These are phyloP conservation scores for Zygoascus meyerae DNA, from an alignment of 1,139 yeast species.

Conservation along the genomic window DNA sequence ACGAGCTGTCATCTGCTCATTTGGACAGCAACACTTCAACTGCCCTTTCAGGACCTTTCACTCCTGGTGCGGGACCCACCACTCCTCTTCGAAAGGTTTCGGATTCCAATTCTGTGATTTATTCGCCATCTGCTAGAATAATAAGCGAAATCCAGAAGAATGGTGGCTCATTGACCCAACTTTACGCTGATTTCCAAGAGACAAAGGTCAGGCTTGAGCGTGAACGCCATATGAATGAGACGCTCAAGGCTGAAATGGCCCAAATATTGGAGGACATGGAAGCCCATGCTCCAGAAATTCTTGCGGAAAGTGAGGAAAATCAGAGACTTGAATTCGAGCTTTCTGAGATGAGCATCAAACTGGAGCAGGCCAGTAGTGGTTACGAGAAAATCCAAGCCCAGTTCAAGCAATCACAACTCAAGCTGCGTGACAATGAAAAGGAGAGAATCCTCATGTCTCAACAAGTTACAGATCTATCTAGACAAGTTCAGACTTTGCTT, in stretches of 20 bases:
- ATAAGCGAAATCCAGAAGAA: constrained; percentile 48
- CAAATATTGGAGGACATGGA: constrained; percentile 72
- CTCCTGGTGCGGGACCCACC: constrained; percentile 17
- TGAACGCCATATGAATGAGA: constrained; percentile 67
- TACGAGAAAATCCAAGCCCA: constrained; percentile 35
- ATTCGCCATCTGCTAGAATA: constrained; percentile 42
- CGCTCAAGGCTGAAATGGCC: constrained; percentile 64
- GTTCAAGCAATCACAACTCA: constrained; percentile 24
- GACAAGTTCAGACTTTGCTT: constrained; percentile 69
- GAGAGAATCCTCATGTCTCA: constrained; percentile 41
- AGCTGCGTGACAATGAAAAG: constrained; percentile 26
- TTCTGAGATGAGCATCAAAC: constrained; percentile 44
- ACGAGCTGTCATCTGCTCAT: constrained; percentile 27
- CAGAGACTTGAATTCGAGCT: constrained; percentile 45
- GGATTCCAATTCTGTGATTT: constrained; percentile 16
- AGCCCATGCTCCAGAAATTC: constrained; percentile 69
- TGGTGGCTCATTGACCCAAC: constrained; percentile 57
- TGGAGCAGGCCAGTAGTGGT: constrained; percentile 44
- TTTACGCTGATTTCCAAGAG: constrained; percentile 58
- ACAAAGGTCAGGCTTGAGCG: constrained; percentile 62
- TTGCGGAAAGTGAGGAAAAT: constrained; percentile 57
- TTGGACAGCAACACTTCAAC: constrained; percentile 15
- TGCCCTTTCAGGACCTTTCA: not conserved
- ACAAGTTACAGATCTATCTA: constrained; percentile 66
- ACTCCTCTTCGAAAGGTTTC: constrained; percentile 11